Percentiles rank a stretch among this genome's conserved stretches.
Conservation (phyloP, 179 eudicot genomes). For the Drosera spatulata region DNA sequence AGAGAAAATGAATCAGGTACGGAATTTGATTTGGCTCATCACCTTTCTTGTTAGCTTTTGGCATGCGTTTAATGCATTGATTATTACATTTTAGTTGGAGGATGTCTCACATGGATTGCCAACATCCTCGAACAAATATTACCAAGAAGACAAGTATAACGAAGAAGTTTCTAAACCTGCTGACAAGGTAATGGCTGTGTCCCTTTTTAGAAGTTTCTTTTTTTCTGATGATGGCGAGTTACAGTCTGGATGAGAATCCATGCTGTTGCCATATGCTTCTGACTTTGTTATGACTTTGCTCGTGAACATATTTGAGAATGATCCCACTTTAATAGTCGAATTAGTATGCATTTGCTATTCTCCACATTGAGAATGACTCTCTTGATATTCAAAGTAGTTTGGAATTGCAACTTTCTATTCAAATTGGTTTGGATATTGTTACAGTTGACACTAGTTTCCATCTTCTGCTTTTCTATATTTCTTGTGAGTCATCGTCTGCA, state of each 20-base stretch:
- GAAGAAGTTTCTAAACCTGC: slow-evolving; percentile 58
- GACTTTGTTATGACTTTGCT: too few relatives aligned
- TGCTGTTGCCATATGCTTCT: background rate
- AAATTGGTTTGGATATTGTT: too few relatives aligned
- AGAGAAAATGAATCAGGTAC: slow-evolving; percentile 51
- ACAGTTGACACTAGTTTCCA: too few relatives aligned
- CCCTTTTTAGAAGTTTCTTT: background rate
- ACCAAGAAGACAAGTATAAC: slow-evolving; percentile 61
- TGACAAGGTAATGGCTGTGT: slow-evolving; percentile 45
- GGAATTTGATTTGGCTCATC: background rate
- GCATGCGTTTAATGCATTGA: background rate
- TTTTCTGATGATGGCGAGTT: background rate
- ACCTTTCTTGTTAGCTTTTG: background rate
- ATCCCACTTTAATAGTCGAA: too few relatives aligned
- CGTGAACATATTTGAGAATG: too few relatives aligned
- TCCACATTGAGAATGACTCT: too few relatives aligned
- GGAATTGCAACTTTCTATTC: too few relatives aligned
- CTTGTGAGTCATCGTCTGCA: background rate
- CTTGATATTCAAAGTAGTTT: too few relatives aligned
- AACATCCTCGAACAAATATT: slow-evolving; percentile 44
- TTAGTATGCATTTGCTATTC: too few relatives aligned
- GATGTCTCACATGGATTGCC: slow-evolving; percentile 61
- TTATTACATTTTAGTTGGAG: slow-evolving; percentile 38
- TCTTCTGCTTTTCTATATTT: background rate
- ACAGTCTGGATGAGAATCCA: background rate